A percentile compares a stretch with the other conserved stretches of the same genome.
Conservation (phyloP, 208 protist species). For the Angomonas ambiguus region DNA sequence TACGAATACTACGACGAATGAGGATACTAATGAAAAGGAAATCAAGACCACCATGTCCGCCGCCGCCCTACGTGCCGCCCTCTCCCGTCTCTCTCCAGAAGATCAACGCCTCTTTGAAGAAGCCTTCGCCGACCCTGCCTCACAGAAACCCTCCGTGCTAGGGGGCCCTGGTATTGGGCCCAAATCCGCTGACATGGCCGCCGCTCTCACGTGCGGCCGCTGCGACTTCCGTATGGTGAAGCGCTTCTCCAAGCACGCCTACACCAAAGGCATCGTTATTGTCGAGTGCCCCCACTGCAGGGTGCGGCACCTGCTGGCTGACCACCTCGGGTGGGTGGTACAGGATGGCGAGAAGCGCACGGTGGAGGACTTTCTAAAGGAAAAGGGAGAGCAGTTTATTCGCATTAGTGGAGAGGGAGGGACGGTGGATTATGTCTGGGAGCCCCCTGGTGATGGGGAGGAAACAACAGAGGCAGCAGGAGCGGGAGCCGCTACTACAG, state of each 20-base stretch:
- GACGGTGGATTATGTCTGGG: constrained; percentile 48
- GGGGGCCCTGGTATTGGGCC: constrained; percentile 77
- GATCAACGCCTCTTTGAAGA: constrained; percentile 61
- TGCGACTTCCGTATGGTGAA: constrained; percentile 89
- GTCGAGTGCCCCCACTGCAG: constrained; percentile 85
- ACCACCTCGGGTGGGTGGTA: constrained; percentile 92
- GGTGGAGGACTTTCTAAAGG: constrained; percentile 81
- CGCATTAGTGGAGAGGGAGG: constrained; percentile 32
- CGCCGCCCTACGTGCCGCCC: not conserved
- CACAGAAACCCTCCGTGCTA: constrained; percentile 59
- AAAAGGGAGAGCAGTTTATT: constrained; percentile 67
- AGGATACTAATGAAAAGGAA: not conserved
- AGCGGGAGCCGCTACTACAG: no score
- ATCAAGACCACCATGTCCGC: not conserved
- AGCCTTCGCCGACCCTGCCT: constrained; percentile 39
- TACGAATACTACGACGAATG: not conserved
- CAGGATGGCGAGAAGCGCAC: constrained; percentile 56
- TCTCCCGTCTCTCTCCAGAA: constrained; percentile 42
- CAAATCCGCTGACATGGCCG: constrained; percentile 76
- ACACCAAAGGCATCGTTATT: constrained; percentile 91
- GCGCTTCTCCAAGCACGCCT: constrained; percentile 88
- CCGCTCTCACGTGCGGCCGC: constrained; percentile 83
- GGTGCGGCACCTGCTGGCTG: constrained; percentile 84
- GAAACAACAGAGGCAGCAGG: no score
- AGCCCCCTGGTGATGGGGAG: not conserved